phyloP scores from a whole-genome alignment of 352 stramenopile species.

The Phytophthora europaea region DNA sequence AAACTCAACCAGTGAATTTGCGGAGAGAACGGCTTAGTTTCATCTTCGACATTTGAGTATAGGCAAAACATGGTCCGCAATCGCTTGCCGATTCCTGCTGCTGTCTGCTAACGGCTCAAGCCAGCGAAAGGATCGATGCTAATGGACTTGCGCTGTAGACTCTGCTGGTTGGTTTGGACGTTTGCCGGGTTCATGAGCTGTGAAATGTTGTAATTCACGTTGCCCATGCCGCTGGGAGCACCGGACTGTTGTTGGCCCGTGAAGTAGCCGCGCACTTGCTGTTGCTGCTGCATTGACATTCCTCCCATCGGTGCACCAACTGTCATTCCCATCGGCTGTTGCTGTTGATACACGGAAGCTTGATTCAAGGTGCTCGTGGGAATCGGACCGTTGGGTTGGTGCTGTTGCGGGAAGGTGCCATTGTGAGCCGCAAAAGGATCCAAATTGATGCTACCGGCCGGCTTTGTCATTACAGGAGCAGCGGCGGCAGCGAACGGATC shows the following conservation, averaged over 20 bases:
- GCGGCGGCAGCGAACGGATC: conserved; percentile 69
- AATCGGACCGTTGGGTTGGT: conserved; percentile 18
- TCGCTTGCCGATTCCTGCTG: neutral
- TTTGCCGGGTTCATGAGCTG: conserved; percentile 85
- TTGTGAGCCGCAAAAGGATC: conserved; percentile 56
- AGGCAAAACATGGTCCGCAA: conserved; percentile 2
- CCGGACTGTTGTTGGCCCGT: conserved; percentile 34
- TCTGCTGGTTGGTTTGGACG: conserved; percentile 48
- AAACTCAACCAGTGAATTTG: neutral
- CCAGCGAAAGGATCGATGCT: conserved; percentile 87
- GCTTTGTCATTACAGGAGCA: conserved; percentile 57
- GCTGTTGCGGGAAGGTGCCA: conserved; percentile 28
- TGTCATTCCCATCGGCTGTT: conserved; percentile 26
- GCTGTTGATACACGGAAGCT: conserved; percentile 27
- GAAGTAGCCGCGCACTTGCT: conserved; percentile 33
- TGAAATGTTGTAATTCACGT: conserved; percentile 87
- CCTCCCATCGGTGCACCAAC: conserved; percentile 33
- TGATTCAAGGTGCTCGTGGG: conserved; percentile 20
- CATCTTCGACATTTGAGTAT: conserved; percentile 12
- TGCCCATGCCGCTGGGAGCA: conserved; percentile 26
- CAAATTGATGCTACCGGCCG: conserved; percentile 58
- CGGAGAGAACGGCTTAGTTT: neutral
- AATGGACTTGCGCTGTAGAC: conserved; percentile 70
- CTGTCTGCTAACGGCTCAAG: conserved; percentile 45
- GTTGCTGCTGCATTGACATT: conserved; percentile 35